Evolutionary conservation across 345 rosid genomes (phyloP).

Genomic region (Firmiana major): DNA sequence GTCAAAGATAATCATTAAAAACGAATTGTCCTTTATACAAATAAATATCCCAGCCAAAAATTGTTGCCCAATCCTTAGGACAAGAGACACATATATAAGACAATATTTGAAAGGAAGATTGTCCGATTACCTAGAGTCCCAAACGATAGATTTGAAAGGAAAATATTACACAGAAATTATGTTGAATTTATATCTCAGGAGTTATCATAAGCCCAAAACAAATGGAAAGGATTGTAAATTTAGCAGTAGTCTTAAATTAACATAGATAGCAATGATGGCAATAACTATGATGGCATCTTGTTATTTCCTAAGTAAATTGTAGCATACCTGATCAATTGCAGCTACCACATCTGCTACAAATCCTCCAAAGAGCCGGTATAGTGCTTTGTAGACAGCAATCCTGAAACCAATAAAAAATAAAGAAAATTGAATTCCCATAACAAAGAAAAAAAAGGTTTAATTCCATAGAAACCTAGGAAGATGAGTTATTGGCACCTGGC

Average conservation of each 20-base stretch:
- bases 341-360: slow-evolving; percentile 97
- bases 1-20: slow-evolving; percentile 1
- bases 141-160: not conserved
- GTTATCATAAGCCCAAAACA: not conserved
- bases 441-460: not conserved
- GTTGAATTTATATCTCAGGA: not conserved
- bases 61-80: not conserved
- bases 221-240: not conserved
- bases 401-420: slow-evolving; percentile 27
- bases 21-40: slow-evolving; percentile 4
- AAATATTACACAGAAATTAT: not conserved
- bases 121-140: not conserved
- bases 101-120: not conserved
- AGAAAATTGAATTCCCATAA: not conserved
- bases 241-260: not conserved
- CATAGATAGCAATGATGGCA: not conserved
- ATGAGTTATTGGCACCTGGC: slow-evolving; percentile 58
- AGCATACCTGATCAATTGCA: slow-evolving; percentile 89
- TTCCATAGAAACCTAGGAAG: not conserved
- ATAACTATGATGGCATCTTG: not conserved
- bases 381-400: slow-evolving; percentile 95
- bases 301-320: not conserved
- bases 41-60: not conserved
- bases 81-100: not conserved
- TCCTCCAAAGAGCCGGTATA: slow-evolving; percentile 95